phyloP scores from a whole-genome alignment of 129 eudicot species.

The Tagetes patula region DNA sequence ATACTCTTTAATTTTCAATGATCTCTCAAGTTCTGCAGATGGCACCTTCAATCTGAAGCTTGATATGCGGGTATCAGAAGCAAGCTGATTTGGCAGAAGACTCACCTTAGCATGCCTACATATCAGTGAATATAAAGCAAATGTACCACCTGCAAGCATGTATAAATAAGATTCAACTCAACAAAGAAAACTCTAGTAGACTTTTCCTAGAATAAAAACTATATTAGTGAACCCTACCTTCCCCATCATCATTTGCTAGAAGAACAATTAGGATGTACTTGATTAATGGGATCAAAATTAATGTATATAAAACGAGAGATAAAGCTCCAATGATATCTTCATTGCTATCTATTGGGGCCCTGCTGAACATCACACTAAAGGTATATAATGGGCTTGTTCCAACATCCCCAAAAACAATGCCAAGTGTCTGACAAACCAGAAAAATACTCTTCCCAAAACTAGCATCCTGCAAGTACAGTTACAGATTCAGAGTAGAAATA shows the following conservation, averaged over 20 bases:
- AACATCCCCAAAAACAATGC: conserved; percentile 97
- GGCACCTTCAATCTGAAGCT: conserved; percentile 95
- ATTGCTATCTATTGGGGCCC: conserved; percentile 71
- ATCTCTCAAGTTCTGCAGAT: conserved; percentile 93
- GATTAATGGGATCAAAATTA: conserved; percentile 71
- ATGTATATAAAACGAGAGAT: conserved; percentile 84
- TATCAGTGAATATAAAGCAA: conserved; percentile 88
- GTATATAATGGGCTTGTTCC: conserved; percentile 93
- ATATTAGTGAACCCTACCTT: conserved; percentile 51
- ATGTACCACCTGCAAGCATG: conserved; percentile 74
- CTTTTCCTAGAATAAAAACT: neutral
- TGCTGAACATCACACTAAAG: conserved; percentile 94
- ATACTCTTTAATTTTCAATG: conserved; percentile 76
- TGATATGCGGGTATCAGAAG: conserved; percentile 90
- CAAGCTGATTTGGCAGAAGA: conserved; percentile 90
- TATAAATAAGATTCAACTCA: conserved; percentile 11
- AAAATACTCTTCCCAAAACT: conserved; percentile 55
- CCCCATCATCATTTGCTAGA: conserved; percentile 94
- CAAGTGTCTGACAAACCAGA: conserved; percentile 81
- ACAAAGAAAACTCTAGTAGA: neutral
- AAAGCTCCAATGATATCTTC: conserved; percentile 92
- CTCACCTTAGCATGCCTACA: conserved; percentile 97
- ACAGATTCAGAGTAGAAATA: conserved; percentile 25
- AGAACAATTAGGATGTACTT: conserved; percentile 88
- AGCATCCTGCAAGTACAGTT: conserved; percentile 60